A percentile compares a stretch with the other conserved stretches of the same genome.
Conservation (phyloP, 2,329 filamentous ascomycete genomes). For the Paraconiothyrium sp. region DNA sequence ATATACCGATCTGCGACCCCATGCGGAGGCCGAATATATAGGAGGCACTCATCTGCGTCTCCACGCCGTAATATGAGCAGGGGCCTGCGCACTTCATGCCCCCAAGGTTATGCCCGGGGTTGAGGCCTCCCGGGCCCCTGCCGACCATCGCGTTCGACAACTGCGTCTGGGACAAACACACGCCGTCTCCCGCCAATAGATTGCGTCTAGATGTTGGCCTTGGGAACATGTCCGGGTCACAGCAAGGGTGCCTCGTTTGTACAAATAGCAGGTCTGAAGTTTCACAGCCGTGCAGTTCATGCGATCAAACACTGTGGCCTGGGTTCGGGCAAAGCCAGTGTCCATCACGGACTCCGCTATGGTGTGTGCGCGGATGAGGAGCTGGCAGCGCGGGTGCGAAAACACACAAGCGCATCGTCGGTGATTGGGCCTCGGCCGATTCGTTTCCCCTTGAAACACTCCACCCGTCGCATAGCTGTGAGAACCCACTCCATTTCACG, state of each 20-base stretch:
- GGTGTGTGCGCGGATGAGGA: constrained; percentile 11
- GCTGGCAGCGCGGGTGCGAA: neutral
- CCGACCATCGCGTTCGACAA: constrained; percentile 17
- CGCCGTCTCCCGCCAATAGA: constrained; percentile 16
- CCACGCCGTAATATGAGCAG: constrained; percentile 16
- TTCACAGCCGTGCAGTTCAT: constrained; percentile 19
- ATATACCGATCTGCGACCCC: constrained; percentile 15
- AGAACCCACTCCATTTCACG: constrained; percentile 5
- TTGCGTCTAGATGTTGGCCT: neutral
- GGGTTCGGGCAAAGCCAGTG: constrained; percentile 12
- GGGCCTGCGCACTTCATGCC: constrained; percentile 13
- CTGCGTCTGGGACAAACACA: neutral
- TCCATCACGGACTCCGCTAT: constrained; percentile 15
- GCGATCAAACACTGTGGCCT: constrained; percentile 16
- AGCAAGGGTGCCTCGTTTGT: constrained; percentile 10
- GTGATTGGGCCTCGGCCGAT: constrained; percentile 14
- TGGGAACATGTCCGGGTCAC: constrained; percentile 6
- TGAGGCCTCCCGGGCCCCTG: constrained; percentile 4
- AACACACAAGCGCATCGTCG: constrained; percentile 16
- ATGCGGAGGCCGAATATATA: constrained; percentile 18
- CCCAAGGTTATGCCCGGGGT: constrained; percentile 16
- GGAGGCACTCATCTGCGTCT: constrained; percentile 7
- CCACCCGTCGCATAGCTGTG: constrained; percentile 38
- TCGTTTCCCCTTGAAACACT: constrained; percentile 34
- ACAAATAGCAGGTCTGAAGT: constrained; percentile 18